phyloP scores from a whole-genome alignment of 768 basidiomycete genomes.

The Tylopilus subfusipes region DNA sequence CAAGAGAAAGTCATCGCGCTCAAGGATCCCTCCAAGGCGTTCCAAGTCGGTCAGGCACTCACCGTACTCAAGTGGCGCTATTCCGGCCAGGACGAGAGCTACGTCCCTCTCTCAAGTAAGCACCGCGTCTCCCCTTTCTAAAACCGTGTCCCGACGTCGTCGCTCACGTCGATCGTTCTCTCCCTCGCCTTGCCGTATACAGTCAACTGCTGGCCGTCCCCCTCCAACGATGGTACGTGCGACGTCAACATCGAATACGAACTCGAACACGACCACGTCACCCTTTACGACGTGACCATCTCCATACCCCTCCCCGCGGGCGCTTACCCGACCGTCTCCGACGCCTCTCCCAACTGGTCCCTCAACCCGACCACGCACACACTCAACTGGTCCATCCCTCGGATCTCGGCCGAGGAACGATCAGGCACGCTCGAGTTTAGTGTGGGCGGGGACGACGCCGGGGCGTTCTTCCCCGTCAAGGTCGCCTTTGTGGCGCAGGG shows the following conservation, averaged over 20 bases:
- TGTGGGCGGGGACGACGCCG: conserved; percentile 77
- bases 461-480: conserved; percentile 89
- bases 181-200: background rate
- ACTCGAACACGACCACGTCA: conserved; percentile 79
- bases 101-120: conserved; percentile 88
- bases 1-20: conserved; percentile 68
- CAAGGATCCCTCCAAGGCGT: conserved; percentile 77
- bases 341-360: conserved; percentile 67
- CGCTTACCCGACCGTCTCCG: conserved; percentile 80
- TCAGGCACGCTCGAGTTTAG: conserved; percentile 91
- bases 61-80: conserved; percentile 94
- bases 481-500: conserved; percentile 79
- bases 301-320: conserved; percentile 89
- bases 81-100: conserved; percentile 84
- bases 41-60: conserved; percentile 84
- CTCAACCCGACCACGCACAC: conserved; percentile 77
- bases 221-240: conserved; percentile 85
- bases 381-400: conserved; percentile 80
- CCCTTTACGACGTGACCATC: conserved; percentile 81
- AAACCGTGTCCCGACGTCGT: background rate
- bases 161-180: background rate
- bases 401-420: conserved; percentile 57
- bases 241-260: conserved; percentile 98
- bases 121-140: background rate
- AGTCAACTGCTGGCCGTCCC: conserved; percentile 98